Percentiles rank a stretch among this genome's conserved stretches.
These are phyloP conservation scores for Quercus robur DNA, from an alignment of 306 rosid genomes.

Conservation along the genomic window DNA sequence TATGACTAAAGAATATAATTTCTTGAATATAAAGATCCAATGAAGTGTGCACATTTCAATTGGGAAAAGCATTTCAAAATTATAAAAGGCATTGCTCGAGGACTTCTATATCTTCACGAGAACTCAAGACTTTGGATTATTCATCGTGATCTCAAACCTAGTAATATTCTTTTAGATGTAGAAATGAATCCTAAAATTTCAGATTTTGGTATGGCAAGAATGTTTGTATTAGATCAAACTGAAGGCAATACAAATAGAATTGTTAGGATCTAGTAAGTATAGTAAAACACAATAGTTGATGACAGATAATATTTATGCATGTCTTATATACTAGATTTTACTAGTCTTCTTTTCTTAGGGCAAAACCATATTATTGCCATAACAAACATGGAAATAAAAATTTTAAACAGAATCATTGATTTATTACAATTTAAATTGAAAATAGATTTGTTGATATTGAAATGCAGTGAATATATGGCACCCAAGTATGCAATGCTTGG, in stretches of 20 bases:
- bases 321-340: background rate
- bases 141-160: no score
- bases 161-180: constrained; percentile 16
- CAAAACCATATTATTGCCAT: no score
- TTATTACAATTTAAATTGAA: no score
- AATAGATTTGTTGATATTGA: no score
- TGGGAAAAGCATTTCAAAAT: no score
- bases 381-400: no score
- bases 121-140: no score
- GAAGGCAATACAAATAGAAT: constrained; percentile 17
- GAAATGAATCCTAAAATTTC: constrained; percentile 27
- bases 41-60: background rate
- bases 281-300: no score
- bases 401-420: no score
- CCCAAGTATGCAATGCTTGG: constrained; percentile 4
- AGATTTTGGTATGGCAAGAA: constrained; percentile 24
- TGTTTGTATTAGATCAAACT: constrained; percentile 15
- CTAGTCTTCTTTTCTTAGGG: no score
- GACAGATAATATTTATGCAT: background rate
- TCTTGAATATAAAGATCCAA: background rate
- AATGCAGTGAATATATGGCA: background rate
- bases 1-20: background rate
- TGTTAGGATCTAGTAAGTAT: constrained; percentile 29
- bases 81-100: no score
- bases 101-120: no score